Conservation (phyloP, 2,329 filamentous ascomycete species). For the Penicillium crustosum region DNA sequence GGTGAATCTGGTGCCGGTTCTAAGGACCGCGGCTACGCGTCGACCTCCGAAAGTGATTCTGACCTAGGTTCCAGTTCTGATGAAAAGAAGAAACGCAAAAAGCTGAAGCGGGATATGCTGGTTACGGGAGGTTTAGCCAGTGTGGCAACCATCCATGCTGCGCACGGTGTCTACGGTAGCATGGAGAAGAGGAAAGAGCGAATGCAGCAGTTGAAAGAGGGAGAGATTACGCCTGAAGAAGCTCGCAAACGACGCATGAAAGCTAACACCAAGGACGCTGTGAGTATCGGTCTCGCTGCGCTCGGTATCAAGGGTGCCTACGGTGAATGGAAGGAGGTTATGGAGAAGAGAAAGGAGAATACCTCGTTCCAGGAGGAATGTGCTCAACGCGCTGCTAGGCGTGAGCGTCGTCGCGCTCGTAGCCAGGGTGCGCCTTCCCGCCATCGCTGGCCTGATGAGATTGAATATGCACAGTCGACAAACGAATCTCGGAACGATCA, state of each 20-base stretch:
- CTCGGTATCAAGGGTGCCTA: constrained; percentile 67
- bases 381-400: constrained; percentile 44
- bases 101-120: constrained; percentile 65
- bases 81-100: constrained; percentile 63
- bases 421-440: constrained; percentile 21
- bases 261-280: constrained; percentile 63
- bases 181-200: constrained; percentile 64
- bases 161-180: constrained; percentile 63
- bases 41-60: constrained; percentile 45
- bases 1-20: constrained; percentile 13
- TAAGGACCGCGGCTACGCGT: constrained; percentile 9
- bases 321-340: constrained; percentile 67
- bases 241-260: constrained; percentile 63
- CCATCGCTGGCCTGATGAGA: constrained; percentile 33
- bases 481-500: neutral
- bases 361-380: constrained; percentile 55
- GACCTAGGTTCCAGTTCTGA: constrained; percentile 59
- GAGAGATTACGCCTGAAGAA: constrained; percentile 62
- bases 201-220: constrained; percentile 59
- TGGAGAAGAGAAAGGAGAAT: constrained; percentile 59
- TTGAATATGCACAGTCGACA: constrained; percentile 23
- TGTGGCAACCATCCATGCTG: constrained; percentile 68
- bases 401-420: constrained; percentile 44
- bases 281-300: constrained; percentile 66
- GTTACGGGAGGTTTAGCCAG: constrained; percentile 66